Conservation (phyloP, 768 basidiomycete genomes). For the Lactarius trivialis region DNA sequence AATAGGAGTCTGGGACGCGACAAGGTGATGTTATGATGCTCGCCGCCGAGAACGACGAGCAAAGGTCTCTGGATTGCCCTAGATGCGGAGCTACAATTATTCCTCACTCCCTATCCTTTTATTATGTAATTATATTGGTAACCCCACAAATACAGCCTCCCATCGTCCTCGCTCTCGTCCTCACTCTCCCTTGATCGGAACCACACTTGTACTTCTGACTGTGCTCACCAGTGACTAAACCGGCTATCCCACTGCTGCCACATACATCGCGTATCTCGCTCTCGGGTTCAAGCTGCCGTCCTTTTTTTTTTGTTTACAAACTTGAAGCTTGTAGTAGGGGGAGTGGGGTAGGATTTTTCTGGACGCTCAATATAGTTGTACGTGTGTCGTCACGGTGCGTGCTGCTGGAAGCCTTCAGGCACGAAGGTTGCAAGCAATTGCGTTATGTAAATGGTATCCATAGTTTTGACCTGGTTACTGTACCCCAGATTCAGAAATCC, state of each 20-base stretch:
- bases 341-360: neutral
- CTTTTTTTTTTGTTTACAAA: too few species aligned
- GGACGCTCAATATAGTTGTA: neutral
- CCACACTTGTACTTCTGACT: neutral
- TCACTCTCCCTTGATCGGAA: neutral
- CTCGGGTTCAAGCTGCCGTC: neutral
- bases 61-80: neutral
- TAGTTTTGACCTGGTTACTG: neutral
- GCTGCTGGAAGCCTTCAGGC: neutral
- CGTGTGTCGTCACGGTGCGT: neutral
- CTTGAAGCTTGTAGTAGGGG: neutral
- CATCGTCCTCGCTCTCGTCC: too few species aligned
- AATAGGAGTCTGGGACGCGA: neutral
- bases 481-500: neutral
- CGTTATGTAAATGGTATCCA: neutral
- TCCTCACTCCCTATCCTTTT: neutral
- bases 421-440: neutral
- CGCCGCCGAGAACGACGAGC: conserved; percentile 4
- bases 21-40: neutral
- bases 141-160: too few species aligned
- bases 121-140: conserved; percentile 21
- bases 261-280: neutral
- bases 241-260: neutral
- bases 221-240: too few species aligned
- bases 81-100: conserved; percentile 21